Evolutionary conservation across 2,329 filamentous ascomycete genomes (phyloP).

Genomic region (Knoxdaviesia capensis): DNA sequence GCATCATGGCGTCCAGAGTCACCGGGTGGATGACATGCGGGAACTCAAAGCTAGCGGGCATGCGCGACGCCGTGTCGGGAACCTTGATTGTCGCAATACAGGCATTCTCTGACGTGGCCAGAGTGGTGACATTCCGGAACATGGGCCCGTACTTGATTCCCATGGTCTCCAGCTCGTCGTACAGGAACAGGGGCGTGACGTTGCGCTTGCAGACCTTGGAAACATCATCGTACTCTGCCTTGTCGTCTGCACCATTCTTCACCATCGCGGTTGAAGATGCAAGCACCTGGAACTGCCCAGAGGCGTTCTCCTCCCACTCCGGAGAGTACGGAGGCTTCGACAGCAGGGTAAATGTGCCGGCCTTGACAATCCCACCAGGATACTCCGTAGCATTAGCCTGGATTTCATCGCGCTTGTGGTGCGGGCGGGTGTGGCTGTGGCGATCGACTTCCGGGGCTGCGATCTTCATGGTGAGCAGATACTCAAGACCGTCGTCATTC

Average conservation of each 20-base stretch:
- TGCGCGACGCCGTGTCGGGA: slow-evolving; percentile 27
- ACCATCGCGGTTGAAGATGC: no score
- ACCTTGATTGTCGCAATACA: slow-evolving; percentile 20
- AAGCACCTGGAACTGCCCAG: slow-evolving; percentile 11
- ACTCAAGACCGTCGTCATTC: slow-evolving; percentile 24
- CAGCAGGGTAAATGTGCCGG: no score
- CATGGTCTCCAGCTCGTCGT: slow-evolving; percentile 26
- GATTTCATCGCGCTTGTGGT: no score
- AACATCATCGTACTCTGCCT: slow-evolving; percentile 8
- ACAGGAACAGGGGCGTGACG: slow-evolving; percentile 23
- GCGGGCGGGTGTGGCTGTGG: slow-evolving; percentile 7
- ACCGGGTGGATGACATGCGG: slow-evolving; percentile 35
- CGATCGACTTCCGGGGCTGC: slow-evolving; percentile 17
- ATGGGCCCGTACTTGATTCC: slow-evolving; percentile 29
- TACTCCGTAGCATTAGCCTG: no score
- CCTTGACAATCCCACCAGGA: no score
- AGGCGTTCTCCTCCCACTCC: slow-evolving; percentile 22
- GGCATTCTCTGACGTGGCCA: slow-evolving; percentile 11
- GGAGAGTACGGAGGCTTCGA: no score
- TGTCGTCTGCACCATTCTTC: slow-evolving; percentile 4
- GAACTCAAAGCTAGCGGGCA: slow-evolving; percentile 33
- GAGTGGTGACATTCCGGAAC: slow-evolving; percentile 26
- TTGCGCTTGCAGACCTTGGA: slow-evolving; percentile 12
- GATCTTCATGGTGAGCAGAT: slow-evolving; percentile 10
- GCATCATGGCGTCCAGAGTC: slow-evolving; percentile 35